A percentile compares a stretch with the other conserved stretches of the same genome.
Conservation (phyloP, 2,329 filamentous ascomycete species). For the Fusarium sp. region DNA sequence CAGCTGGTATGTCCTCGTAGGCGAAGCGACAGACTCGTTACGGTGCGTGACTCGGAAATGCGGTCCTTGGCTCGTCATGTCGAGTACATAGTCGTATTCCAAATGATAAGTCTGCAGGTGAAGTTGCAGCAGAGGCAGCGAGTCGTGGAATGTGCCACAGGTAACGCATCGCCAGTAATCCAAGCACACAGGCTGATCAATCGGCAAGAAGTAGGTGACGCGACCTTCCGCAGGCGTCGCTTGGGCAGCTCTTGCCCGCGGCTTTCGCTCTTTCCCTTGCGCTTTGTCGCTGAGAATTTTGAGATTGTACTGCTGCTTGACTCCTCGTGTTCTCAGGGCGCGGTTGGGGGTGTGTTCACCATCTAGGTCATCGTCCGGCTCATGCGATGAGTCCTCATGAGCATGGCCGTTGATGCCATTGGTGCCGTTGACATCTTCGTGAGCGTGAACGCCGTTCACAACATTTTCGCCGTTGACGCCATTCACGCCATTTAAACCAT, state of each 20-base stretch:
- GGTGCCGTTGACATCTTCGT: constrained; percentile 7
- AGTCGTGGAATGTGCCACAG: constrained; percentile 61
- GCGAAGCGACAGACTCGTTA: constrained; percentile 43
- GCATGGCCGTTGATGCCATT: constrained; percentile 26
- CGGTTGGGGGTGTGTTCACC: constrained; percentile 65
- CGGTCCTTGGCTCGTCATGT: constrained; percentile 52
- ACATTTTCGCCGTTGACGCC: constrained; percentile 22
- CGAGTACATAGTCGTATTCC: constrained; percentile 57
- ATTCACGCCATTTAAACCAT: constrained; percentile 23
- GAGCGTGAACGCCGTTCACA: constrained; percentile 15
- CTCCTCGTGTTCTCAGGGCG: constrained; percentile 60
- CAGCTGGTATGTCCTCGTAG: constrained; percentile 56
- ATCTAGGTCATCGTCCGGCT: constrained; percentile 59
- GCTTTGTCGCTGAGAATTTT: constrained; percentile 70
- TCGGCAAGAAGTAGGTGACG: constrained; percentile 60
- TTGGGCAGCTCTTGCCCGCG: constrained; percentile 45
- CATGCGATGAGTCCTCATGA: constrained; percentile 49
- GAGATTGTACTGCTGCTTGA: constrained; percentile 68
- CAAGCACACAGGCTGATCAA: constrained; percentile 58
- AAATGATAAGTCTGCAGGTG: constrained; percentile 62
- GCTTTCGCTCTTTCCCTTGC: constrained; percentile 63
- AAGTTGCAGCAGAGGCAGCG: constrained; percentile 60
- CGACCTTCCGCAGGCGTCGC: constrained; percentile 52
- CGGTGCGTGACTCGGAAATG: constrained; percentile 55
- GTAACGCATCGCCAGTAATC: constrained; percentile 63